These are phyloP conservation scores for Bullera alba DNA, from an alignment of 768 basidiomycete species.

Conservation along the genomic window DNA sequence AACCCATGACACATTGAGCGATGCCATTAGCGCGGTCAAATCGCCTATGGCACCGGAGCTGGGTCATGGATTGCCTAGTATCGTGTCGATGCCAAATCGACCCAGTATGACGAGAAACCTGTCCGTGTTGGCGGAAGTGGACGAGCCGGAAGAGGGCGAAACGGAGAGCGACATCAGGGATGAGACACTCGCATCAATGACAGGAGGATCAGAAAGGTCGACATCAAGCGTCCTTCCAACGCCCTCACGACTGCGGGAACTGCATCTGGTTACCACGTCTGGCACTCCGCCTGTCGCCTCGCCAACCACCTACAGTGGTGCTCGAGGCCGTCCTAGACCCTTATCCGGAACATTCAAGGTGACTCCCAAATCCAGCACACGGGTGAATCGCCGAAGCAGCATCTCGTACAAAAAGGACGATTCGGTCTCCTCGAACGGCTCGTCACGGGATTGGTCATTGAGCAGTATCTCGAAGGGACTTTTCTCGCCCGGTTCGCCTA, in stretches of 20 bases:
- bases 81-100: slow-evolving; percentile 11
- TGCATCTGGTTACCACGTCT: slow-evolving; percentile 10
- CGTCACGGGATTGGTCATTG: slow-evolving; percentile 15
- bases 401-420: slow-evolving; percentile 36
- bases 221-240: slow-evolving; percentile 4
- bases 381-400: slow-evolving; percentile 24
- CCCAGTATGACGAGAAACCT: slow-evolving; percentile 21
- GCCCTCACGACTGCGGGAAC: slow-evolving; percentile 11
- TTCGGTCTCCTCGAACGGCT: slow-evolving; percentile 8
- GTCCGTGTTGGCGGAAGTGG: slow-evolving; percentile 33
- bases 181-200: neutral
- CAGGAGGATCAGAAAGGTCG: neutral
- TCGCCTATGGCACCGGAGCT: neutral
- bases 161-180: neutral
- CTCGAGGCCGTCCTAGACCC: slow-evolving; percentile 34
- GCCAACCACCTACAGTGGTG: slow-evolving; percentile 30
- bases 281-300: slow-evolving; percentile 4
- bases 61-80: slow-evolving; percentile 8
- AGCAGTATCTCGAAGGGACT: slow-evolving; percentile 1
- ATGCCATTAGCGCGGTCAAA: too few relatives aligned
- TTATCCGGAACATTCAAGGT: too few relatives aligned
- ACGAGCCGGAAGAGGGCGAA: slow-evolving; percentile 34
- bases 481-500: slow-evolving; percentile 14
- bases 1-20: too few relatives aligned
- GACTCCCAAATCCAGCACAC: slow-evolving; percentile 12